phyloP scores from a whole-genome alignment of 202 grass and related monocot species.

The Schoenoplectus triqueter region DNA sequence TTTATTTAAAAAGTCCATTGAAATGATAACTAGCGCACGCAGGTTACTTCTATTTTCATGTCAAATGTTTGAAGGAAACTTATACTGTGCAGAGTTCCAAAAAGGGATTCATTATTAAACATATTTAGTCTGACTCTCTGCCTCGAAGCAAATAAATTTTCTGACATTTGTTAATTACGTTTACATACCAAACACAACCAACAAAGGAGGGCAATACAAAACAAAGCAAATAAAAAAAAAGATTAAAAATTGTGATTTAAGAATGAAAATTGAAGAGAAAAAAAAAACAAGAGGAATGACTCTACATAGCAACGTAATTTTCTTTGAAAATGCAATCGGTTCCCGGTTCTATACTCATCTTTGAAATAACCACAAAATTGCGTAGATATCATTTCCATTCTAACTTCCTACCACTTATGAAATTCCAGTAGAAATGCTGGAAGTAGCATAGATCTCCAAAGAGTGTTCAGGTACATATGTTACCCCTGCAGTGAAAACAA shows the following conservation, averaged over 20 bases:
- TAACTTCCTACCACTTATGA: constrained; percentile 45
- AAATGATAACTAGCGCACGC: too few species aligned
- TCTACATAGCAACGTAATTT: constrained; percentile 25
- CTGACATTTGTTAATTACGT: constrained; percentile 33
- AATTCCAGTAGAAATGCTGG: constrained; percentile 67
- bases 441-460: constrained; percentile 88
- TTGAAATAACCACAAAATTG: constrained; percentile 32
- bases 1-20: too few species aligned
- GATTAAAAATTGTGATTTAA: constrained; percentile 1
- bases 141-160: constrained; percentile 20
- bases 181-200: constrained; percentile 17
- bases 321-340: constrained; percentile 28
- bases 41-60: too few species aligned
- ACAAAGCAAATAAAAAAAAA: constrained; percentile 19
- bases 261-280: background rate
- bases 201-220: background rate
- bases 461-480: constrained; percentile 87
- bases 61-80: background rate
- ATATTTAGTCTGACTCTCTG: background rate
- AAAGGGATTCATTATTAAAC: background rate
- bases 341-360: constrained; percentile 29
- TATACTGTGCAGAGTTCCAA: background rate
- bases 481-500: constrained; percentile 49
- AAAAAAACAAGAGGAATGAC: constrained; percentile 7
- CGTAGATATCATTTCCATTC: background rate